These are phyloP conservation scores for Erodium moschatum DNA, from an alignment of 441 rosid genomes.

Conservation along the genomic window DNA sequence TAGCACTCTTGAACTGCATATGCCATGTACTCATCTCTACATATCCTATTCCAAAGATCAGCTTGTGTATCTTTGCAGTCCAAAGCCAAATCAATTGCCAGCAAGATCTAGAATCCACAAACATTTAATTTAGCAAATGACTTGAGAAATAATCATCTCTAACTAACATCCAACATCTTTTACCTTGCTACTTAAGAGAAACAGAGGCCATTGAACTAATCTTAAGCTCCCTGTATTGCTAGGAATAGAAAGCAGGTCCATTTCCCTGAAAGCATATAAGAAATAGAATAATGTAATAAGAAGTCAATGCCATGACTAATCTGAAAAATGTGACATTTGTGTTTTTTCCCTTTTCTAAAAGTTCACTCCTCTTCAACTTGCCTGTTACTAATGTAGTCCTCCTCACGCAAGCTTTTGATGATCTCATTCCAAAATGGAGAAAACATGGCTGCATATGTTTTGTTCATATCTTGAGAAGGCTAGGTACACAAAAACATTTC, in stretches of 20 bases:
- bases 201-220: constrained; percentile 98
- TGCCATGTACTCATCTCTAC: constrained; percentile 92
- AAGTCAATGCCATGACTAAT: constrained; percentile 4
- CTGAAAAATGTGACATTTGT: background rate
- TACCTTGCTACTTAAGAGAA: constrained; percentile 98
- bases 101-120: constrained; percentile 55
- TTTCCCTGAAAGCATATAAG: constrained; percentile 56
- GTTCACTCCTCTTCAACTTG: constrained; percentile 20
- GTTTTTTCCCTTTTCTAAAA: background rate
- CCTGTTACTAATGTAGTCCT: constrained; percentile 95
- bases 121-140: constrained; percentile 19
- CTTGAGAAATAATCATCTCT: constrained; percentile 2
- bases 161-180: constrained; percentile 19
- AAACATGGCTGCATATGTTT: constrained; percentile 79
- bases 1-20: constrained; percentile 97
- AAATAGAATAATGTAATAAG: constrained; percentile 8
- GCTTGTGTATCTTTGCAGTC: constrained; percentile 81
- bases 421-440: constrained; percentile 99
- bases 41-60: constrained; percentile 72
- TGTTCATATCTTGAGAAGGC: constrained; percentile 66
- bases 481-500: constrained; percentile 26
- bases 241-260: constrained; percentile 91
- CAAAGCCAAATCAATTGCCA: constrained; percentile 93
- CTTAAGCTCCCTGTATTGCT: constrained; percentile 87
- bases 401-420: constrained; percentile 92